Evolutionary conservation across 2,329 filamentous ascomycete genomes (phyloP).

Genomic region (Cercospora berteroae): DNA sequence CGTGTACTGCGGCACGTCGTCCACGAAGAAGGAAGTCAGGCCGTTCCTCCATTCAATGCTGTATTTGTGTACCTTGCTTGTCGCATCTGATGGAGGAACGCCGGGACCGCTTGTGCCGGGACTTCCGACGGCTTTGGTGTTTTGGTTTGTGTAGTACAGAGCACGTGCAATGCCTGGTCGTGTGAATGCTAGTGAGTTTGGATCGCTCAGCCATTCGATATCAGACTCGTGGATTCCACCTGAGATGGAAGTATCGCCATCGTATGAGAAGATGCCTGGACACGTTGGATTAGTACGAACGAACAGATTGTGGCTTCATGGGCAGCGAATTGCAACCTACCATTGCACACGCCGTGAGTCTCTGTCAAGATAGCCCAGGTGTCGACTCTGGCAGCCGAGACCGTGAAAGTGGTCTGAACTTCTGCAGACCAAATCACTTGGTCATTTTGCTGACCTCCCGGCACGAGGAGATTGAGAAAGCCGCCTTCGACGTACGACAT

Average conservation of each 20-base stretch:
- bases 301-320: not conserved
- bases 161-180: conserved; percentile 4
- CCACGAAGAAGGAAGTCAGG: conserved; percentile 21
- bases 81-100: conserved; percentile 9
- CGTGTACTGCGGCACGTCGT: conserved; percentile 17
- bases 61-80: conserved; percentile 18
- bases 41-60: conserved; percentile 26
- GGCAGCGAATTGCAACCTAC: not conserved
- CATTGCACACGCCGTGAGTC: conserved; percentile 19
- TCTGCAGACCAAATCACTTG: conserved; percentile 16
- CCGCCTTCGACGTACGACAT: conserved; percentile 12
- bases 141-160: conserved; percentile 23
- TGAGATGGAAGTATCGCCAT: conserved; percentile 15
- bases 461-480: conserved; percentile 20
- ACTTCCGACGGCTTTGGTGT: not conserved
- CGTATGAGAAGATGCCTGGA: conserved; percentile 26
- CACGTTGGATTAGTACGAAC: not conserved
- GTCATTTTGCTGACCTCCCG: conserved; percentile 11
- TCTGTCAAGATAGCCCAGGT: conserved; percentile 22
- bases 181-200: conserved; percentile 13
- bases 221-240: conserved; percentile 22
- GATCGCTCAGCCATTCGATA: conserved; percentile 28
- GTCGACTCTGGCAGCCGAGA: conserved; percentile 17
- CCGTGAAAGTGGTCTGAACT: conserved; percentile 15
- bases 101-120: conserved; percentile 7